Conservation (phyloP, 352 stramenopile genomes). For the Peronospora destructor region DNA sequence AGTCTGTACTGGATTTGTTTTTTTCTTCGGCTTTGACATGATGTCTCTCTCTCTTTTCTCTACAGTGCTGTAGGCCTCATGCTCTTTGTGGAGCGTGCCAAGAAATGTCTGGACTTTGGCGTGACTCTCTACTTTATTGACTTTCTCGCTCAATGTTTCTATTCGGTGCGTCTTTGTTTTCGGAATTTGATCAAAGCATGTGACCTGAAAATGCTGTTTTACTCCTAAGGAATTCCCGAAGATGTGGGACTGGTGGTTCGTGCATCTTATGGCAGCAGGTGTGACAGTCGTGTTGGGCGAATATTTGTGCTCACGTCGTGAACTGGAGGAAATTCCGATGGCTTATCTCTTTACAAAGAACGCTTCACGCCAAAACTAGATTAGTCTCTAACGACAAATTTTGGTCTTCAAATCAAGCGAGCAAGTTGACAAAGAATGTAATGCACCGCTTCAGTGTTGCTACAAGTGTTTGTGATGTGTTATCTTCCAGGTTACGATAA, state of each 20-base stretch:
- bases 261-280: constrained; percentile 58
- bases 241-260: constrained; percentile 84
- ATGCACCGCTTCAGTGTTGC: constrained; percentile 8
- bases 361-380: constrained; percentile 37
- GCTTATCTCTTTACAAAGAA: constrained; percentile 77
- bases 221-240: constrained; percentile 70
- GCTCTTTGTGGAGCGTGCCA: constrained; percentile 82
- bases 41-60: constrained; percentile 1
- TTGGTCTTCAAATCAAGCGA: not conserved
- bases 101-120: constrained; percentile 89
- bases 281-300: constrained; percentile 82
- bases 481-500: not conserved
- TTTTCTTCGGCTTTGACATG: not conserved
- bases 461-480: constrained; percentile 7
- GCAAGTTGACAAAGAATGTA: constrained; percentile 2
- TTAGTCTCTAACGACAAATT: not conserved
- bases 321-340: constrained; percentile 87
- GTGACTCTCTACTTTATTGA: constrained; percentile 87
- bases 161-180: constrained; percentile 42
- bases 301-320: constrained; percentile 80
- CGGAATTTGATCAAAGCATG: not conserved
- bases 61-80: constrained; percentile 60
- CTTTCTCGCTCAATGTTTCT: constrained; percentile 73
- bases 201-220: not conserved
- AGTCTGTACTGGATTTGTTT: not conserved